phyloP scores from a whole-genome alignment of 441 rosid species.

The Adansonia rubrostipa region DNA sequence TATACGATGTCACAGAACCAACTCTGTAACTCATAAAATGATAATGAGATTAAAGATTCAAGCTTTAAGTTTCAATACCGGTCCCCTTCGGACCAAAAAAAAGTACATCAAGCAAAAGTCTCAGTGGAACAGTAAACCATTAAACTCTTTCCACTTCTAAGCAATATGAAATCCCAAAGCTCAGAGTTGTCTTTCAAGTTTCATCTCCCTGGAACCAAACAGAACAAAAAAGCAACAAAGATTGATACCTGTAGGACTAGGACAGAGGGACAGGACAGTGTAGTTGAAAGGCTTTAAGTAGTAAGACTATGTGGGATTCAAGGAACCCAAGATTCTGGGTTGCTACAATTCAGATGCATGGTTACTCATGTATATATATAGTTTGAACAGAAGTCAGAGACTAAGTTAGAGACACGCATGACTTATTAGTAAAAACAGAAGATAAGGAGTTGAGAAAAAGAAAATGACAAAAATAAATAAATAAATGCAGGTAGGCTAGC shows the following conservation, averaged over 20 bases:
- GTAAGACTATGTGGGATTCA: neutral
- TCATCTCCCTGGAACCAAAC: neutral
- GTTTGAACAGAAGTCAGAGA: neutral
- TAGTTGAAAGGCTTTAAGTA: neutral
- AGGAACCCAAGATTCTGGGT: constrained; percentile 15
- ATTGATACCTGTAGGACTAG: neutral
- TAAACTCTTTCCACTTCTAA: neutral
- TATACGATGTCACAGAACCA: neutral
- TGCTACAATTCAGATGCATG: neutral
- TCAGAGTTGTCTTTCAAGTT: neutral
- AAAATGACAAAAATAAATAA: neutral
- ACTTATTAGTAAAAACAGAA: neutral
- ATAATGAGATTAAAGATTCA: constrained; percentile 6
- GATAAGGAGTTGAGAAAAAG: neutral
- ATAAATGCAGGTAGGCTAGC: neutral
- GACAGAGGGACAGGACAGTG: neutral
- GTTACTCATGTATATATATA: neutral
- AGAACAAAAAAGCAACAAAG: neutral
- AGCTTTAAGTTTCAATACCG: neutral
- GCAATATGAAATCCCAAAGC: constrained; percentile 16
- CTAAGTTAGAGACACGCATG: neutral
- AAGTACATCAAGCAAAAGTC: neutral
- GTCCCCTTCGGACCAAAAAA: neutral
- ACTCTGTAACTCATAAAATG: neutral
- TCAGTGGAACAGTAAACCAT: neutral